Evolutionary conservation across 306 rosid species (phyloP).

Genomic region (Casuarina equisetifolia): DNA sequence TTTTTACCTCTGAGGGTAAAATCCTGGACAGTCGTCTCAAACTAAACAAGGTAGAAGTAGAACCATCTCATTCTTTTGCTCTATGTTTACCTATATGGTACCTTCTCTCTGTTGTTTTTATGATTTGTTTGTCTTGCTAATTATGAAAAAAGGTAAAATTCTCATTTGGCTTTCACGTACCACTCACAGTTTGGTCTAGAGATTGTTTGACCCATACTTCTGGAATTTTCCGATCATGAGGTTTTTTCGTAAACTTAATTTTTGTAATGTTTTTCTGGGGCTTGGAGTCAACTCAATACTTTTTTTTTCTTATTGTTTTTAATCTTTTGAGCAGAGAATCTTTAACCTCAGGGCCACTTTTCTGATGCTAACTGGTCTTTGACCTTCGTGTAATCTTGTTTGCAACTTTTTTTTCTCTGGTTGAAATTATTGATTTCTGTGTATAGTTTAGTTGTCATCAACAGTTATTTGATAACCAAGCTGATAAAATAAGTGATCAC

Average conservation of each 20-base stretch:
- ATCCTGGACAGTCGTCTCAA: slow-evolving; percentile 80
- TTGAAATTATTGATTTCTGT: not conserved
- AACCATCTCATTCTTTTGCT: not conserved
- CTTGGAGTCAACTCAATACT: not conserved
- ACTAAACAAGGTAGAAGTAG: slow-evolving; percentile 84
- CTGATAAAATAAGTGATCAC: not conserved
- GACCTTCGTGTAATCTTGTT: not conserved
- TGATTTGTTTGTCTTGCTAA: slow-evolving; percentile 17
- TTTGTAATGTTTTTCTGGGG: not conserved
- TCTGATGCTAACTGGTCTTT: slow-evolving; percentile 17
- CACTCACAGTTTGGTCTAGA: slow-evolving; percentile 28
- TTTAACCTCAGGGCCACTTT: not conserved
- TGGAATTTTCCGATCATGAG: slow-evolving; percentile 62
- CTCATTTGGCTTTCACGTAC: slow-evolving; percentile 26
- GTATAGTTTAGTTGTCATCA: not conserved
- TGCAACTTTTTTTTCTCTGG: not conserved
- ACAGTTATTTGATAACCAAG: not conserved
- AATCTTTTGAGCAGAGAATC: not conserved
- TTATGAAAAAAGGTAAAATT: slow-evolving; percentile 4
- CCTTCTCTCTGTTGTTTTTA: not conserved
- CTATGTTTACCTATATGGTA: no score
- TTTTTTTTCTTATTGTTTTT: not conserved
- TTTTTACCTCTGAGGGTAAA: slow-evolving; percentile 72
- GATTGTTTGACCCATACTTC: slow-evolving; percentile 43
- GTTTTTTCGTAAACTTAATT: slow-evolving; percentile 19